Percentiles rank a stretch among this genome's conserved stretches.
Evolutionary conservation across 2,329 filamentous ascomycete species (phyloP).

Genomic region (Truncatella angustata): DNA sequence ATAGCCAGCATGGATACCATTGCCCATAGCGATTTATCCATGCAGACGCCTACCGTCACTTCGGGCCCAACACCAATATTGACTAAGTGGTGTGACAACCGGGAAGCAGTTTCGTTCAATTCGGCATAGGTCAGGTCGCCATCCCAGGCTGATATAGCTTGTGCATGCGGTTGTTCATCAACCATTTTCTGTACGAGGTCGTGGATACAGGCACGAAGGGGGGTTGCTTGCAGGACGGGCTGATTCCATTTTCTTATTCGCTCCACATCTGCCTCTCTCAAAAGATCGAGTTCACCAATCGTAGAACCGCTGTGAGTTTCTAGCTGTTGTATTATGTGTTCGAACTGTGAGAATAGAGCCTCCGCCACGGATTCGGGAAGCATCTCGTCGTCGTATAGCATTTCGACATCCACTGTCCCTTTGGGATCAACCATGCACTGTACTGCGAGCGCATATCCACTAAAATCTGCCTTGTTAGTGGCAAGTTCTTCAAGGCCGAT

Average conservation of each 20-base stretch:
- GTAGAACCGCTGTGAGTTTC: neutral
- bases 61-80: neutral
- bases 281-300: neutral
- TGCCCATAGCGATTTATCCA: neutral
- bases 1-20: neutral
- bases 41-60: neutral
- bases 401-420: neutral
- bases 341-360: neutral
- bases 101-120: no score
- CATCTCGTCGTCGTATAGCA: neutral
- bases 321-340: neutral
- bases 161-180: neutral
- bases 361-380: neutral
- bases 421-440: neutral
- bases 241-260: neutral
- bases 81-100: neutral
- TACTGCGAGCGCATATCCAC: constrained; percentile 2
- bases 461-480: neutral
- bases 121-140: no score
- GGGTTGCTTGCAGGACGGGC: neutral
- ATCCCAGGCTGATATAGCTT: no score
- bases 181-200: neutral
- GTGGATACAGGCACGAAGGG: neutral
- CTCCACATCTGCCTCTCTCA: neutral
- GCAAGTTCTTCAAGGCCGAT: neutral